Percentiles rank a stretch among this genome's conserved stretches.
Evolutionary conservation across 1,284 basidiomycete species (phyloP).

Genomic region (Neolentinus lepideus): DNA sequence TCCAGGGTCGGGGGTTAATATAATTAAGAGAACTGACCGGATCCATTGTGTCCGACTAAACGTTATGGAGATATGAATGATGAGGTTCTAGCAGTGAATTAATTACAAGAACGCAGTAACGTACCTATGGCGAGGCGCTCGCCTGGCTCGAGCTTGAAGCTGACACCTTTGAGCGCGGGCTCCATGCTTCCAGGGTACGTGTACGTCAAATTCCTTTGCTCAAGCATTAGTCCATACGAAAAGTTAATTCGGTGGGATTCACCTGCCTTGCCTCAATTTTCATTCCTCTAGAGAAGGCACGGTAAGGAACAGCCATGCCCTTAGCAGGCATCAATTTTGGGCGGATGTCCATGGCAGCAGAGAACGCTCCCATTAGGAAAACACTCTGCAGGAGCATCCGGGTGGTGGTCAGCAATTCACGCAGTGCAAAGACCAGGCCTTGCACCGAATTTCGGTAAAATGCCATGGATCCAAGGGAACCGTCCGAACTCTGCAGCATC

Average conservation of each 20-base stretch:
- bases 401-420: slow-evolving; percentile 50
- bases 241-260: background rate
- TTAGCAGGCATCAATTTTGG: slow-evolving; percentile 55
- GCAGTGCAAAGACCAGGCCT: slow-evolving; percentile 55
- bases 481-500: slow-evolving; percentile 61
- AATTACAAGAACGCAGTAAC: slow-evolving; percentile 23
- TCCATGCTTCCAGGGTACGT: slow-evolving; percentile 67
- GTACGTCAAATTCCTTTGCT: slow-evolving; percentile 56
- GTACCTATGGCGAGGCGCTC: slow-evolving; percentile 77
- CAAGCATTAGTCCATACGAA: background rate
- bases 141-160: slow-evolving; percentile 60
- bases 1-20: background rate
- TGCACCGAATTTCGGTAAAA: slow-evolving; percentile 74
- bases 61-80: background rate
- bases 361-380: slow-evolving; percentile 79
- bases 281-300: slow-evolving; percentile 44
- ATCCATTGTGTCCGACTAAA: slow-evolving; percentile 49
- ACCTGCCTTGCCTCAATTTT: slow-evolving; percentile 61
- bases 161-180: slow-evolving; percentile 61
- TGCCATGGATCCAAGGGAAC: slow-evolving; percentile 69
- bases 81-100: background rate
- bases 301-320: slow-evolving; percentile 42
- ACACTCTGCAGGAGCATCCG: slow-evolving; percentile 72
- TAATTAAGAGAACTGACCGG: slow-evolving; percentile 36
- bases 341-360: slow-evolving; percentile 61